phyloP scores from a whole-genome alignment of 2,329 filamentous ascomycete genomes.

The Acephala macrosclerotiorum region DNA sequence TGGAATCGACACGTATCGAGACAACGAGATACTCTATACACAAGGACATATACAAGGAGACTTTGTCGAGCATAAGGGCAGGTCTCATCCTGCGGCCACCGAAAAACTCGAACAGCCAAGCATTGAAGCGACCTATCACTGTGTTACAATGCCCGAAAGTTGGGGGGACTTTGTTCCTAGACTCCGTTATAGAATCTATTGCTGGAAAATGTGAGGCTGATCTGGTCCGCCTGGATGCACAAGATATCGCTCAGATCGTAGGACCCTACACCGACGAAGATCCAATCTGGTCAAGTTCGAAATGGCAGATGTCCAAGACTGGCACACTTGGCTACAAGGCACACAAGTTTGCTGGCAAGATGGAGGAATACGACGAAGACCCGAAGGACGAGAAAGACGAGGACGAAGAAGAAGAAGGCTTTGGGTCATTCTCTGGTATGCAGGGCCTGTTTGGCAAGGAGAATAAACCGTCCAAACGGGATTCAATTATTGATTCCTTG shows the following conservation, averaged over 20 bases:
- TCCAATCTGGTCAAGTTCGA: constrained; percentile 42
- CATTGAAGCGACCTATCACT: constrained; percentile 58
- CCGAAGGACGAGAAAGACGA: constrained; percentile 19
- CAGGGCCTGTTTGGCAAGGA: constrained; percentile 23
- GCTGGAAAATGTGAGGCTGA: constrained; percentile 70
- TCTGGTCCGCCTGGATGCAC: constrained; percentile 71
- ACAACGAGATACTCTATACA: constrained; percentile 41
- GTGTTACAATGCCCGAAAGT: constrained; percentile 65
- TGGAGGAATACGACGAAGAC: constrained; percentile 57
- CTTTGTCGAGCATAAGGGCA: constrained; percentile 57
- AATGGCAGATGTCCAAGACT: constrained; percentile 48
- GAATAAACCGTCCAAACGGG: constrained; percentile 29
- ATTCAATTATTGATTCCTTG: not conserved
- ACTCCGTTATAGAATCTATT: constrained; percentile 67
- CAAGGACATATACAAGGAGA: constrained; percentile 43
- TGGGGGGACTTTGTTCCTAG: constrained; percentile 60
- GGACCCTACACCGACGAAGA: constrained; percentile 74
- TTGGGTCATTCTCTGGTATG: constrained; percentile 37
- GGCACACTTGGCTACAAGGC: constrained; percentile 64
- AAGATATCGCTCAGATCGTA: constrained; percentile 73
- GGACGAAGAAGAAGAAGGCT: constrained; percentile 42
- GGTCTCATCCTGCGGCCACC: constrained; percentile 54
- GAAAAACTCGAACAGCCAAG: constrained; percentile 49
- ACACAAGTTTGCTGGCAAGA: constrained; percentile 61
- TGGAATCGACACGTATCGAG: constrained; percentile 26